A percentile compares a stretch with the other conserved stretches of the same genome.
Evolutionary conservation across 805 yeast genomes (phyloP).

Genomic region (Wickerhamiella brachini): DNA sequence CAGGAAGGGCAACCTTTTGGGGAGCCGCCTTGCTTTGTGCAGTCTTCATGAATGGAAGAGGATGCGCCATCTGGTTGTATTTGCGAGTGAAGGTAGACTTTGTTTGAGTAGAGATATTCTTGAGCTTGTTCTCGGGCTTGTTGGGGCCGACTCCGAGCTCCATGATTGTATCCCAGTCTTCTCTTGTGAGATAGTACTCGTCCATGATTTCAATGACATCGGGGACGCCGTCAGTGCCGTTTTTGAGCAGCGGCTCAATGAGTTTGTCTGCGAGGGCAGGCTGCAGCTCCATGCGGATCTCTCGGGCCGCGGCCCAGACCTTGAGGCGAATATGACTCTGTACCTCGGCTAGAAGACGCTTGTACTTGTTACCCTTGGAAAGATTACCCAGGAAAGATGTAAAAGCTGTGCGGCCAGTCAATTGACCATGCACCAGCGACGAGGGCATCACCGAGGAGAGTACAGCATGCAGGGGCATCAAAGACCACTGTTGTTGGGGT

Average conservation of each 20-base stretch:
- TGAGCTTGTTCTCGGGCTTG: conserved; percentile 32
- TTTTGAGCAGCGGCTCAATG: conserved; percentile 39
- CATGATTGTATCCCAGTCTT: conserved; percentile 82
- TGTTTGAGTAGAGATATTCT: conserved; percentile 58
- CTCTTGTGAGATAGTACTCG: conserved; percentile 69
- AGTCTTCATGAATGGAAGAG: conserved; percentile 61
- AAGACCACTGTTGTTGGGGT: conserved; percentile 86
- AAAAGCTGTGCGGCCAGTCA: conserved; percentile 59
- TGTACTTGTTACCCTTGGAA: conserved; percentile 67
- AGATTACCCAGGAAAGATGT: conserved; percentile 84
- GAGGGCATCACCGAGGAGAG: conserved; percentile 76
- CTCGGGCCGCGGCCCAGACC: conserved; percentile 61
- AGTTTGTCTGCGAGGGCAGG: conserved; percentile 49
- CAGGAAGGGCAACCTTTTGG: conserved; percentile 33
- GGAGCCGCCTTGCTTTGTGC: conserved; percentile 28
- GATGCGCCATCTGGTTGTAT: conserved; percentile 67
- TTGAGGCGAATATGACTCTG: conserved; percentile 76
- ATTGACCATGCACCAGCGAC: conserved; percentile 55
- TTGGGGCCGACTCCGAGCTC: conserved; percentile 64
- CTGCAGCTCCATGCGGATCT: conserved; percentile 62
- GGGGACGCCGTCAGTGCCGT: conserved; percentile 50
- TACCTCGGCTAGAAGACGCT: conserved; percentile 67
- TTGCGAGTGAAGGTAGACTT: conserved; percentile 79
- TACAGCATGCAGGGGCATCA: conserved; percentile 81
- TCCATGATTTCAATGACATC: conserved; percentile 66